These are phyloP conservation scores for Vanrija sp. DNA, from an alignment of 1,284 basidiomycete genomes.

Conservation along the genomic window DNA sequence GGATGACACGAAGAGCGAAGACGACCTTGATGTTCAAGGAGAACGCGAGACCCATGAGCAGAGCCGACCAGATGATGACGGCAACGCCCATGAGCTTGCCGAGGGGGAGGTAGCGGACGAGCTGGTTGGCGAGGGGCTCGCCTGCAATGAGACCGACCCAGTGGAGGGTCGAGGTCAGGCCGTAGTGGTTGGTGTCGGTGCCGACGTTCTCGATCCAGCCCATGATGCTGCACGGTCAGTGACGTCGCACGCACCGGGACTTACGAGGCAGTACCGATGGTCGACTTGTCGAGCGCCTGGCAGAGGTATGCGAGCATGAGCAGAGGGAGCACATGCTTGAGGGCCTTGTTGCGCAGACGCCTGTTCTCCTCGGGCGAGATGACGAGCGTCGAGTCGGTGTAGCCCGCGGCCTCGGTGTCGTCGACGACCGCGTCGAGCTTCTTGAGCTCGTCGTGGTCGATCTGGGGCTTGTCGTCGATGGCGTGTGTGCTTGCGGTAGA, in stretches of 20 bases:
- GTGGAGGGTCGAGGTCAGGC: conserved; percentile 1
- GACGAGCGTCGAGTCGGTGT: conserved; percentile 16
- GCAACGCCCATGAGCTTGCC: conserved; percentile 1
- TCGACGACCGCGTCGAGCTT: neutral
- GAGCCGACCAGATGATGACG: conserved; percentile 7
- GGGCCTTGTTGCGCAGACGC: conserved; percentile 14
- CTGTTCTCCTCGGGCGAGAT: conserved; percentile 24
- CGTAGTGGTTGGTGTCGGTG: conserved; percentile 2
- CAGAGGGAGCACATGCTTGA: conserved; percentile 22
- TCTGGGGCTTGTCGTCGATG: no score
- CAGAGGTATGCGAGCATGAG: conserved; percentile 30
- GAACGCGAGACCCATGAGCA: conserved; percentile 5
- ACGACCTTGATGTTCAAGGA: conserved; percentile 1
- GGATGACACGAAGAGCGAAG: conserved; percentile 1
- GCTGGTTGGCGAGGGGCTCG: conserved; percentile 1
- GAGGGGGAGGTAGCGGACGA: conserved; percentile 2
- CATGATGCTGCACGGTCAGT: neutral
- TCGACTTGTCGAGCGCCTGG: conserved; percentile 27
- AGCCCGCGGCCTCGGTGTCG: conserved; percentile 10
- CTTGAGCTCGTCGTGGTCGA: neutral
- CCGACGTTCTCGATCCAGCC: conserved; percentile 1
- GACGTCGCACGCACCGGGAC: no score
- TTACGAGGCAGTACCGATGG: neutral
- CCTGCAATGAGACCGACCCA: conserved; percentile 4
- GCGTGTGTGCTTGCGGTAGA: no score